Evolutionary conservation across 2,329 filamentous ascomycete species (phyloP).

Genomic region (Saccharata proteae): DNA sequence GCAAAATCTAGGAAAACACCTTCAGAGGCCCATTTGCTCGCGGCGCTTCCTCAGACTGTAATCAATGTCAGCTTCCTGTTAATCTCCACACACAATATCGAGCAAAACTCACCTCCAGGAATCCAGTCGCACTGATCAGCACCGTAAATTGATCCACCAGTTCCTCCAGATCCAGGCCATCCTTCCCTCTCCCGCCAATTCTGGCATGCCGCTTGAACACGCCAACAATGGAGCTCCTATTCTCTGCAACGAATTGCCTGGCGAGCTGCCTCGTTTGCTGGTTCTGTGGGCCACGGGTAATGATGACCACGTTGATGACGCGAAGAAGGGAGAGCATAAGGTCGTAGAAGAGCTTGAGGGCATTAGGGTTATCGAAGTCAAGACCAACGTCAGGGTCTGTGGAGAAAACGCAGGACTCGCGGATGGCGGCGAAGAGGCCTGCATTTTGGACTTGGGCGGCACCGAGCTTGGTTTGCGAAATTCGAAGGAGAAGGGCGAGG

Average conservation of each 20-base stretch:
- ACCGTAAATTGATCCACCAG: constrained; percentile 77
- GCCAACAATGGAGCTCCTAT: constrained; percentile 72
- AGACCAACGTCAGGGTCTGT: constrained; percentile 88
- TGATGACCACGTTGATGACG: constrained; percentile 68
- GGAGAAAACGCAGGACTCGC: constrained; percentile 72
- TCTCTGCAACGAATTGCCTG: constrained; percentile 66
- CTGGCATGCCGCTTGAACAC: constrained; percentile 83
- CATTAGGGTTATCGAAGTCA: constrained; percentile 54
- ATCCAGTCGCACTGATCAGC: constrained; percentile 69
- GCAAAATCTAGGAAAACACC: too few species aligned
- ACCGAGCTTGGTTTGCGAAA: constrained; percentile 74
- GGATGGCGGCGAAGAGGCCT: constrained; percentile 71
- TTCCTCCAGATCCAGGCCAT: constrained; percentile 56
- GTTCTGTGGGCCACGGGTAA: constrained; percentile 73
- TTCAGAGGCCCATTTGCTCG: too few species aligned
- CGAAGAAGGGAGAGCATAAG: constrained; percentile 70
- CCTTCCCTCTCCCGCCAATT: constrained; percentile 43
- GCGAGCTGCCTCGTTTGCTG: constrained; percentile 60
- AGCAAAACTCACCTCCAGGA: constrained; percentile 59
- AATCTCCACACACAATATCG: neutral
- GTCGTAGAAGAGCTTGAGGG: constrained; percentile 71
- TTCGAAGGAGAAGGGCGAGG: constrained; percentile 68
- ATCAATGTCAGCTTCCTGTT: too few species aligned
- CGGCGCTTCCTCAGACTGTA: too few species aligned
- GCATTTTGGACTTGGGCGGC: constrained; percentile 80